phyloP scores from a whole-genome alignment of 2,329 filamentous ascomycete genomes.

The Paecilomyces variotii region DNA sequence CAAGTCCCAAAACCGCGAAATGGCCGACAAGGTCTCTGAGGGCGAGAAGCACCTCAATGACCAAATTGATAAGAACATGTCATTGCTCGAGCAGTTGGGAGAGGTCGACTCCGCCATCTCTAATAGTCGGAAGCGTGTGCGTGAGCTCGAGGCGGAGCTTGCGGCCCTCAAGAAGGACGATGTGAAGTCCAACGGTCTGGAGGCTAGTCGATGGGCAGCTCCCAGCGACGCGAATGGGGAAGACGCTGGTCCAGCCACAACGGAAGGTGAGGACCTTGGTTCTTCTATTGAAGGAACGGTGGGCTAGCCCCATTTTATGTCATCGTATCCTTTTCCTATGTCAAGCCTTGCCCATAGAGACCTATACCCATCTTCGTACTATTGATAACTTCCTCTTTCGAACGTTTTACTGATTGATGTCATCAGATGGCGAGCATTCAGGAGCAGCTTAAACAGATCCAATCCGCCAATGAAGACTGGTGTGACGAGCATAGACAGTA shows the following conservation, averaged over 20 bases:
- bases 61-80: slow-evolving; percentile 35
- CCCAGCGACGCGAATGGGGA: slow-evolving; percentile 23
- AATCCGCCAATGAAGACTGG: slow-evolving; percentile 37
- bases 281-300: slow-evolving; percentile 42
- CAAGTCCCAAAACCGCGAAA: slow-evolving; percentile 18
- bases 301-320: slow-evolving; percentile 34
- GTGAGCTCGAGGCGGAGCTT: slow-evolving; percentile 32
- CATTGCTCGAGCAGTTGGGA: slow-evolving; percentile 29
- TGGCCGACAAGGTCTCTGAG: slow-evolving; percentile 25
- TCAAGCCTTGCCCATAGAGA: neutral
- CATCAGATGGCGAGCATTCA: slow-evolving; percentile 40
- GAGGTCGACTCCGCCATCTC: slow-evolving; percentile 30
- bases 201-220: slow-evolving; percentile 36
- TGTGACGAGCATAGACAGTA: slow-evolving; percentile 36
- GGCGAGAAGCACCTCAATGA: slow-evolving; percentile 30
- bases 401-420: slow-evolving; percentile 15
- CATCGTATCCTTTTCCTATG: slow-evolving; percentile 5
- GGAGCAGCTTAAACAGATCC: slow-evolving; percentile 40
- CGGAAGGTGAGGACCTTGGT: slow-evolving; percentile 41
- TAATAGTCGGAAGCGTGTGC: slow-evolving; percentile 26
- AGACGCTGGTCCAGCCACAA: slow-evolving; percentile 25
- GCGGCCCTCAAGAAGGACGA: slow-evolving; percentile 25
- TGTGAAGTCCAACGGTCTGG: slow-evolving; percentile 25
- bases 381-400: slow-evolving; percentile 9
- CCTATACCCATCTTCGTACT: neutral